These are phyloP conservation scores for Deuterostichococcus epilithicus DNA, from an alignment of 139 green algal species.

Conservation along the genomic window DNA sequence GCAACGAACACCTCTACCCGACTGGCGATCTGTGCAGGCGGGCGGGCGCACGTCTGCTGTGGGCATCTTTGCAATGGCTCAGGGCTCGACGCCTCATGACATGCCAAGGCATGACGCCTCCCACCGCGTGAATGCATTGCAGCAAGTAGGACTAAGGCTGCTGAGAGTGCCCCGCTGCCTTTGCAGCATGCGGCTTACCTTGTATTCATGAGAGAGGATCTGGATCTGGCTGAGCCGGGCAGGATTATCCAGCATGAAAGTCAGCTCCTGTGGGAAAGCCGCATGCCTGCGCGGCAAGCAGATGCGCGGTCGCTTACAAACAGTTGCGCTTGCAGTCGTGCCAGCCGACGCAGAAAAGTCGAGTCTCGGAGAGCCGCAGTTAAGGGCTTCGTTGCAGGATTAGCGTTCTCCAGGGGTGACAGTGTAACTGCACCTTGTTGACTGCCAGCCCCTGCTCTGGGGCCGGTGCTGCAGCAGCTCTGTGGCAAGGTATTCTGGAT, in stretches of 20 bases:
- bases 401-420: background rate
- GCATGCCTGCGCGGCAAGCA: constrained; percentile 52
- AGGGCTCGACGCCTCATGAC: too few species aligned
- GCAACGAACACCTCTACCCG: constrained; percentile 80
- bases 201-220: constrained; percentile 91
- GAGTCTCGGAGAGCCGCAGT: background rate
- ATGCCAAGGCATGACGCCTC: too few species aligned
- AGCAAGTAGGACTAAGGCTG: background rate
- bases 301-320: background rate
- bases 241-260: constrained; percentile 62
- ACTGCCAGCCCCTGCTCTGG: constrained; percentile 81
- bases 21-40: constrained; percentile 75
- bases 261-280: constrained; percentile 81
- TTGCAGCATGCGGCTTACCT: constrained; percentile 44
- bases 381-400: background rate
- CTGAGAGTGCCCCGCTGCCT: background rate
- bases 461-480: constrained; percentile 76
- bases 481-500: constrained; percentile 69
- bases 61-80: background rate
- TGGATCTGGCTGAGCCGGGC: constrained; percentile 81
- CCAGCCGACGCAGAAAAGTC: constrained; percentile 2
- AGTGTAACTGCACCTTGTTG: constrained; percentile 48
- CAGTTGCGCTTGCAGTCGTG: background rate
- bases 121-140: too few species aligned
- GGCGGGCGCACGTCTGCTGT: too few species aligned